Evolutionary conservation across 371 early-diverging fungal genomes (phyloP).

Genomic region (Coemansia sp.): DNA sequence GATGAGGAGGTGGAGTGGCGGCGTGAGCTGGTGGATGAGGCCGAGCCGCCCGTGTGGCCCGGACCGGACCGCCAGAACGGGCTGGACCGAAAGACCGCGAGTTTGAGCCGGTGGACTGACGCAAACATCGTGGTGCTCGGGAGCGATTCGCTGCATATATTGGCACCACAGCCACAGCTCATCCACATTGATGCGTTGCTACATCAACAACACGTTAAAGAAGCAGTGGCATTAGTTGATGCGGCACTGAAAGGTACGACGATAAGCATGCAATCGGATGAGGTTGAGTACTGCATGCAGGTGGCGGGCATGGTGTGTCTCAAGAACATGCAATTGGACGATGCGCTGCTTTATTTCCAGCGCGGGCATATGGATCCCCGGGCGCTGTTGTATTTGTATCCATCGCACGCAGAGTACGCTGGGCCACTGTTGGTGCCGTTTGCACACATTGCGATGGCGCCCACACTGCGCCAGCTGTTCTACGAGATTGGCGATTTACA

Average conservation of each 20-base stretch:
- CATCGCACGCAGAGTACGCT: slow-evolving; percentile 23
- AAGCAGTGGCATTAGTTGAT: slow-evolving; percentile 38
- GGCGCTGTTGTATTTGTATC: slow-evolving; percentile 41
- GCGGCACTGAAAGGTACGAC: slow-evolving; percentile 12
- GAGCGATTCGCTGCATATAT: slow-evolving; percentile 27
- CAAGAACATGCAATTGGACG: slow-evolving; percentile 40
- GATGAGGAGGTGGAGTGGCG: slow-evolving; percentile 9
- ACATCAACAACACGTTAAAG: slow-evolving; percentile 37
- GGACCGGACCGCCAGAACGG: no score
- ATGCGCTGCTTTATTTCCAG: slow-evolving; percentile 44
- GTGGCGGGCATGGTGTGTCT: slow-evolving; percentile 39
- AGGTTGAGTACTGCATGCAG: slow-evolving; percentile 44
- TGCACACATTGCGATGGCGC: slow-evolving; percentile 30
- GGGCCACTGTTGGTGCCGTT: slow-evolving; percentile 43
- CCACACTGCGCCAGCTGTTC: slow-evolving; percentile 21
- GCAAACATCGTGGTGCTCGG: slow-evolving; percentile 12
- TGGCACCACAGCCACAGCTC: slow-evolving; percentile 34
- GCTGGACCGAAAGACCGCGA: background rate
- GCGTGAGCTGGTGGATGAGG: slow-evolving; percentile 19
- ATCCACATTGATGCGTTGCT: slow-evolving; percentile 27
- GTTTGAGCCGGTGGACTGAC: slow-evolving; percentile 21
- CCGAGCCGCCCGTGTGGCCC: background rate
- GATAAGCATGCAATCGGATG: background rate
- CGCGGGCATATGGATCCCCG: slow-evolving; percentile 48
- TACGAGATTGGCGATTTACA: slow-evolving; percentile 24